Evolutionary conservation across 768 basidiomycete species (phyloP), one percentile per base, ranked within the genome.

Genomic region (Russula abietina): DNA sequence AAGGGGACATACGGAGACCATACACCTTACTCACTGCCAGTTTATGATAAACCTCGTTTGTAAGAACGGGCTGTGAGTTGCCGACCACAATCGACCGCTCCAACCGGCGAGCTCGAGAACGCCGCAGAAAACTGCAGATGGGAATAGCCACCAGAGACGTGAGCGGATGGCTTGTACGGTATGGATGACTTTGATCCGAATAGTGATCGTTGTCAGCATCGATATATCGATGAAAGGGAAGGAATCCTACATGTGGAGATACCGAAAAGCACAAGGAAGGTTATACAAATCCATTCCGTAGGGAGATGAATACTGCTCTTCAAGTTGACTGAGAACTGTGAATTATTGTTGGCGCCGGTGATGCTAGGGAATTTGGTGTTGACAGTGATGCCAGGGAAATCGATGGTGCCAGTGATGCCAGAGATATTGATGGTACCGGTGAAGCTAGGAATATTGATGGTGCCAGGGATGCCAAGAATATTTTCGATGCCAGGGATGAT

Each of bases 261-360:
- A 30, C 30, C 30, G 30, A 30, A 30, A 30, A 30, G 30, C 30
- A 7, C 8, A 30, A 30, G 30, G 30, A 30, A 30, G 30, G 30
- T 30, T 1, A 30, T 30, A 61, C 70, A 71, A 26, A 77, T 67
- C 71, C 75, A 75, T 54, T 73, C 69, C 0, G 76, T 77, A 1
- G 75, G 76, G 2, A 73, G 59, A 63, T 77, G 78, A 26, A 59
- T 75, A 77, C 28, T n/a, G n/a, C n/a, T n/a, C n/a, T n/a, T n/a
- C n/a, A n/a, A n/a, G n/a, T n/a, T n/a, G n/a, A n/a, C n/a, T n/a
- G n/a, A n/a, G n/a, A 49, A 46, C 10, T 53, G n/a, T 6, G 41
- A 28, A 12, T 14, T 24, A 2, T n/a, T 11, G 14, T 36, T 3
- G 67, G 71, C 50, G 17, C 17, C n/a, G n/a, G n/a, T n/a, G n/a